Percentiles rank a stretch among this genome's conserved stretches.
These are phyloP conservation scores for Luvunga scandens DNA, from an alignment of 345 rosid species.

Conservation along the genomic window DNA sequence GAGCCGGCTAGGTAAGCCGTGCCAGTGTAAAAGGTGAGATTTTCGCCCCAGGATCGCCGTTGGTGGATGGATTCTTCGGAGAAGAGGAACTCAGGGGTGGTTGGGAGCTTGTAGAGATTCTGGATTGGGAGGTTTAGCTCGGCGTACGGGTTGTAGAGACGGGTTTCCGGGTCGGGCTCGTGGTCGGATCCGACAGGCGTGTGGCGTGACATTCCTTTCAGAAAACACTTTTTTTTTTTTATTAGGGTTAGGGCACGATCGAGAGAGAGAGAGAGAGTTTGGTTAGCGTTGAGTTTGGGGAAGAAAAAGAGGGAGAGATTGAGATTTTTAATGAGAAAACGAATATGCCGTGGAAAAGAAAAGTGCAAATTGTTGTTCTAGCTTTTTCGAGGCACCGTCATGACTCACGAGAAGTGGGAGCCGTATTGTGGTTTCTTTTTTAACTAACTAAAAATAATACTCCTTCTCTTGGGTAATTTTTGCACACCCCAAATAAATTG, in stretches of 20 bases:
- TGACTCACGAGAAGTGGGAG: neutral
- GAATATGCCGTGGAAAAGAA: neutral
- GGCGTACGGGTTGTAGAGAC: constrained; percentile 87
- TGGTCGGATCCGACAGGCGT: constrained; percentile 32
- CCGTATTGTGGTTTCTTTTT: too few species aligned
- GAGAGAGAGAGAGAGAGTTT: neutral
- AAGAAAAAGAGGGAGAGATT: neutral
- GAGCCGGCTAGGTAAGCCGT: constrained; percentile 72
- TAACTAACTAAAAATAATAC: too few species aligned
- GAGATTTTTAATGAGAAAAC: neutral
- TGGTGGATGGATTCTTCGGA: constrained; percentile 78
- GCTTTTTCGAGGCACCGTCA: neutral
- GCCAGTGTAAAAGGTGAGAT: constrained; percentile 92
- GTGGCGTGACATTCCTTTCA: constrained; percentile 30
- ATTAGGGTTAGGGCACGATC: constrained; percentile 23
- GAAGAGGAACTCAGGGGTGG: constrained; percentile 93
- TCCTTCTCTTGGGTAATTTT: too few species aligned
- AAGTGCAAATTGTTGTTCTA: neutral
- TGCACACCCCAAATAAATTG: too few species aligned
- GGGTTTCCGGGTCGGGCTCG: constrained; percentile 41
- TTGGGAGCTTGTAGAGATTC: constrained; percentile 76
- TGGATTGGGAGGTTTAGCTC: constrained; percentile 59
- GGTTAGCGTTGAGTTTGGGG: too few species aligned
- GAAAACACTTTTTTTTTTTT: neutral
- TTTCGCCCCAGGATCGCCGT: constrained; percentile 99